Percentiles rank a stretch among this genome's conserved stretches.
These are phyloP conservation scores for Eucalyptus urophylla DNA, from an alignment of 345 rosid species.

Conservation along the genomic window DNA sequence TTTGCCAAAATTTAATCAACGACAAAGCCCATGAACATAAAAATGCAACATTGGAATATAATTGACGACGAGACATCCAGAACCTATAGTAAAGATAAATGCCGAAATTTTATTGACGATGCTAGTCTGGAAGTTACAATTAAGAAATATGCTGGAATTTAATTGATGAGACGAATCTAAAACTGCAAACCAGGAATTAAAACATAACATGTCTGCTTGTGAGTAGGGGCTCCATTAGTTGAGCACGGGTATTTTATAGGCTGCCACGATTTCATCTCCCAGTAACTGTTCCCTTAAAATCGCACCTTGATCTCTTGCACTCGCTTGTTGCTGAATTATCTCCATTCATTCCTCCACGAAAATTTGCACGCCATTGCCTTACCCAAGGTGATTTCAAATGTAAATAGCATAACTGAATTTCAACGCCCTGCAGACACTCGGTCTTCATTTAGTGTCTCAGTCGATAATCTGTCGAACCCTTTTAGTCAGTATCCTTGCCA, in stretches of 20 bases:
- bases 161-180: no score
- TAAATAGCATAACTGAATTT: no score
- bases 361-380: neutral
- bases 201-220: neutral
- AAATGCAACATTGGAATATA: no score
- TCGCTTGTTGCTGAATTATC: neutral
- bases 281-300: neutral
- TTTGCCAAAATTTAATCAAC: no score
- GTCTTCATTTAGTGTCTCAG: neutral
- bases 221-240: neutral
- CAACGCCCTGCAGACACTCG: neutral
- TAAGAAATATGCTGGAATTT: neutral
- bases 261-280: neutral
- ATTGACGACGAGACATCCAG: rapidly evolving
- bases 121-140: neutral
- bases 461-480: neutral
- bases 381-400: neutral
- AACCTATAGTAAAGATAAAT: no score
- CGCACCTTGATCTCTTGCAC: neutral
- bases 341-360: neutral
- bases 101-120: no score
- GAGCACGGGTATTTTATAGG: neutral
- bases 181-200: no score
- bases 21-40: no score
- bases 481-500: neutral